Evolutionary conservation across 2,329 filamentous ascomycete genomes (phyloP), one percentile per base, ranked within the genome.

Genomic region (Fusarium chuoi): DNA sequence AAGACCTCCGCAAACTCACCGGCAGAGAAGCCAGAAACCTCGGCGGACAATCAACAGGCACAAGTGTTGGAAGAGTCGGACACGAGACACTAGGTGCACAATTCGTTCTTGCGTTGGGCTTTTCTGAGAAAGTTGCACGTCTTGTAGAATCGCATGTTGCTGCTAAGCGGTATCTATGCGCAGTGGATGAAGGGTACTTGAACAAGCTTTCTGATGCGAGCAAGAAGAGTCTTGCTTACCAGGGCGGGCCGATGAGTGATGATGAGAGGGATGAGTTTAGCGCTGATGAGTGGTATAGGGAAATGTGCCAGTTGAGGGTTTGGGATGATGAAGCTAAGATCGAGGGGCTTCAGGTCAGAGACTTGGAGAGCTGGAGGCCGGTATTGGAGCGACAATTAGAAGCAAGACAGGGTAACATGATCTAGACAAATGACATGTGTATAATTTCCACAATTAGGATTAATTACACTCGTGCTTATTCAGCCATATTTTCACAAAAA

Each of bases 381-480:
- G 45, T 5, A 1, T 11, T 60, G 10, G 26, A 60, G 2, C 22
- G 57, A 1, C 57, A 60, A 6, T 22, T 60, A 14, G 15, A 7
- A 28, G 35, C 3, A 10, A 18, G 4, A 4, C 1, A 18, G 7
- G 24, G 24, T 7, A 28, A 13, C 3, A n/a, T n/a, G 24, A 10
- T 28, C 7, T 41, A 39, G 24, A 6, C 0, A 6, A 4, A 17
- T 10, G 2, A 17, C 3, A 5, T 10, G 1, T 14, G 9, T 2
- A 49, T n/a, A 17, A 0, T 6, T 7, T 7, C 1, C 18, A 7
- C 28, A 11, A n/a, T 0, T 4, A n/a, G 13, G 1, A 15, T 10
- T 6, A 41, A 7, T 14, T 9, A 14, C 14, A 33, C 13, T 4
- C 4, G 1, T 33, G 4, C 30, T 33, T 33, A 33, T 5, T 33